A percentile compares a stretch with the other conserved stretches of the same genome.
phyloP scores from a whole-genome alignment of 2,329 filamentous ascomycete species.

The Fusarium sp. region DNA sequence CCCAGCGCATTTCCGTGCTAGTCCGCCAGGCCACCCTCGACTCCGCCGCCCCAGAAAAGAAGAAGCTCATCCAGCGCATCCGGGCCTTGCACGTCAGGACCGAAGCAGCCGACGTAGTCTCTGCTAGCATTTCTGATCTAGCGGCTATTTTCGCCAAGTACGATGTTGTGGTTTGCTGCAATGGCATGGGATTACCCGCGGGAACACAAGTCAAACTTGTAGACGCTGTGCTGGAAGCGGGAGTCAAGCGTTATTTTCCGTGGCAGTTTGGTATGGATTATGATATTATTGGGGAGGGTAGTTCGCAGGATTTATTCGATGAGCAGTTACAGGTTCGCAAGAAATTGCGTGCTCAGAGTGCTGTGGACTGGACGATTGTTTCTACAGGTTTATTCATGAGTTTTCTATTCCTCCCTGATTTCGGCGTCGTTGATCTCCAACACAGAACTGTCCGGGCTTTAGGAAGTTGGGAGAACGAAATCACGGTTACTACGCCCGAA shows the following conservation, averaged over 20 bases:
- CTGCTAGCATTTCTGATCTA: conserved; percentile 52
- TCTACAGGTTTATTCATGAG: conserved; percentile 78
- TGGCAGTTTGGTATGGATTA: conserved; percentile 83
- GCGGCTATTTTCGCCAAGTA: conserved; percentile 57
- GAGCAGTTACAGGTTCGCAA: conserved; percentile 71
- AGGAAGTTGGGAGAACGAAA: conserved; percentile 68
- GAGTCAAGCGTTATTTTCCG: conserved; percentile 67
- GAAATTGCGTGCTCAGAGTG: conserved; percentile 59
- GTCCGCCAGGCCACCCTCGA: conserved; percentile 62
- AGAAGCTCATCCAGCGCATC: conserved; percentile 49
- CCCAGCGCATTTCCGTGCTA: conserved; percentile 59
- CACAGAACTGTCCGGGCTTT: conserved; percentile 61
- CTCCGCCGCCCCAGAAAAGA: conserved; percentile 53
- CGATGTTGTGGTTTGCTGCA: conserved; percentile 68
- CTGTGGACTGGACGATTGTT: conserved; percentile 70
- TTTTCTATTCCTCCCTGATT: conserved; percentile 72
- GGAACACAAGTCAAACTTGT: conserved; percentile 69
- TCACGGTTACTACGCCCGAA: conserved; percentile 70
- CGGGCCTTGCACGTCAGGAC: conserved; percentile 53
- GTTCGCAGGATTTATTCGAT: conserved; percentile 73
- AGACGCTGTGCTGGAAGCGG: conserved; percentile 63
- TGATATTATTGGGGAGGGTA: conserved; percentile 68
- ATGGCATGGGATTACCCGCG: conserved; percentile 66
- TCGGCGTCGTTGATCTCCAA: conserved; percentile 69
- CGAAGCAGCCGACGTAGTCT: conserved; percentile 59